A percentile compares a stretch with the other conserved stretches of the same genome.
phyloP scores from a whole-genome alignment of 179 eudicot genomes.

The Patellifolia procumbens region DNA sequence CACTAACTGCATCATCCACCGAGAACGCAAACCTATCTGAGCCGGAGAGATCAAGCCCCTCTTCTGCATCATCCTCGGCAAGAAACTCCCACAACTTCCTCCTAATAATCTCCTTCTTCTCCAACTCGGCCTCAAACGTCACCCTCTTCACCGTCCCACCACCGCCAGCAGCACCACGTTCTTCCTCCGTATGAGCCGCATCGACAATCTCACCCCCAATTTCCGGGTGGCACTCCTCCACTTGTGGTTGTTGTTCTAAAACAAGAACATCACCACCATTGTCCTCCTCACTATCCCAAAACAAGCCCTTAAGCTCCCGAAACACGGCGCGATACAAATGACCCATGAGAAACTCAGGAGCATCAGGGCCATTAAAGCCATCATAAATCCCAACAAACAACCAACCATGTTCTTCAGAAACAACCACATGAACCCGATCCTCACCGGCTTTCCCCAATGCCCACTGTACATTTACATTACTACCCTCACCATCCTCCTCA shows the following conservation, averaged over 20 bases:
- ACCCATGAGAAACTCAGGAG: constrained; percentile 94
- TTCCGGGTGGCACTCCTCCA: constrained; percentile 19
- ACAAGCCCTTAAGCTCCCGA: constrained; percentile 77
- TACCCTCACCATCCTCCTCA: constrained; percentile 35
- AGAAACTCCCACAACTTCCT: constrained; percentile 90
- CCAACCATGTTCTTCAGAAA: constrained; percentile 96
- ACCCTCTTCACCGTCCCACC: constrained; percentile 57
- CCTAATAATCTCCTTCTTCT: constrained; percentile 47
- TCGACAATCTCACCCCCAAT: constrained; percentile 21
- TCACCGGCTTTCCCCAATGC: constrained; percentile 97
- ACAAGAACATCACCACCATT: background rate
- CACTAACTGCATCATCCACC: constrained; percentile 81
- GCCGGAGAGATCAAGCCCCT: constrained; percentile 94
- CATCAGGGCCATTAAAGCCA: constrained; percentile 99
- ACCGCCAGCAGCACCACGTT: constrained; percentile 3
- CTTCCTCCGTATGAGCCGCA: constrained; percentile 23
- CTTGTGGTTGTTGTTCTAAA: constrained; percentile 13
- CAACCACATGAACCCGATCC: constrained; percentile 97
- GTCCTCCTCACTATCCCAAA: constrained; percentile 69
- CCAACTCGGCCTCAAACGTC: constrained; percentile 57
- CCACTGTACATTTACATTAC: constrained; percentile 76
- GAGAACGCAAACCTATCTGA: constrained; percentile 97
- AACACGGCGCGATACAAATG: constrained; percentile 81
- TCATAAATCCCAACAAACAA: constrained; percentile 98
- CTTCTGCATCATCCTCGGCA: constrained; percentile 76